Evolutionary conservation across 768 basidiomycete genomes (phyloP), one percentile per base, ranked within the genome.

Genomic region (Boletus sp.): DNA sequence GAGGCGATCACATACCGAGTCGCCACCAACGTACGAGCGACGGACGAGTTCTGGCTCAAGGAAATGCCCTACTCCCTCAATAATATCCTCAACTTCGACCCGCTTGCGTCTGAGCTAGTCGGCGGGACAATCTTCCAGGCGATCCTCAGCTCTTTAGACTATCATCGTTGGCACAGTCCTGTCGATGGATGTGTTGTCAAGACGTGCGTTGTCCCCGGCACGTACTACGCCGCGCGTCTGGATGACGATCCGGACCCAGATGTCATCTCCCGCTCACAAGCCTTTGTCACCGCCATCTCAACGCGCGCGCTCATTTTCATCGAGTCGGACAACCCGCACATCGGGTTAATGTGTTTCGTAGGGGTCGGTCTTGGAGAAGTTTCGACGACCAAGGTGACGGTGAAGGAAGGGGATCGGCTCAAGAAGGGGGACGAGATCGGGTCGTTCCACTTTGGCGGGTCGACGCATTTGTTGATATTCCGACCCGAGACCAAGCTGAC

Each of bases 371-470:
- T 87, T 75, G 72, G 73, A 1, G 84, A 87, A 65, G 76, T 86
- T 1, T 85, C 82, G 32, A 84, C 82, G n/a, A 81, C 79, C 55
- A 76, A 79, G 56, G 62, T 77, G 19, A 77, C 69, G 1, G 83
- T 84, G 21, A 68, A 66, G 61, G 71, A 64, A 15, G 79, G 80
- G 1, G 64, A 83, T 30, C 54, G 55, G 37, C 65, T 85, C 23
- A 70, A 67, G 50, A 79, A 78, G 57, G 84, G 86, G 1, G 79
- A 85, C 29, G 68, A 84, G 62, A 54, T 83, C 0, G 85, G 85
- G 55, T 78, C 75, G 71, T 83, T 87, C 75, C 83, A 84, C 60
- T 84, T 84, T 68, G 82, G 82, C 1, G 83, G 83, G 3, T 85
- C 80, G 21, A 75, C 79, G 1, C 74, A 80, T 53, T 68, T 74